Base-by-base conservation (phyloP, 495 filamentous ascomycete species). In the Lasiosphaeria ovina region DNA sequence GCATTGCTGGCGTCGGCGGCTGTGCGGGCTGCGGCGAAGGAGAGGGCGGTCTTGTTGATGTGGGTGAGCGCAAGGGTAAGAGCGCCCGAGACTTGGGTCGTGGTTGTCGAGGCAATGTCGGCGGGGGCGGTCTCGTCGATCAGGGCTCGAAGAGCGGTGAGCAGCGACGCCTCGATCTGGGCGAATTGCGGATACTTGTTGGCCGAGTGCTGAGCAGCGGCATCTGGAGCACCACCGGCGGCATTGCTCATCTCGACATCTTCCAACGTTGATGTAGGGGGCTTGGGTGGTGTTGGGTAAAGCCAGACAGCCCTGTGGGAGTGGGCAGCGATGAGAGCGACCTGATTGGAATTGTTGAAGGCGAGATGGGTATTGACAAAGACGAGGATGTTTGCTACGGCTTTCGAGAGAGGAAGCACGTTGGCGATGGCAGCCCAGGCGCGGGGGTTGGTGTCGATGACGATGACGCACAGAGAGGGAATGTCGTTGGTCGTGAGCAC, bases 361-460 rank as follows among this genome's bases (percentile, higher is more conserved):
- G 94, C 89, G 6, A 98, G 83, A 70, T 98, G 94, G 59, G 92
- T 90, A 71, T 98, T 97, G 72, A 97, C 87, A 77, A 97, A 97
- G 79, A 98, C 87, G 68, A 97, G 88, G 62, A 98, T 83, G 77
- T 91, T 94, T 54, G 95, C 87, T 58, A 98, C 79, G 57, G 89
- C 91, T 66, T 88, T 88, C 55, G 89, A 86, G 61, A 98, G 82
- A 35, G 94, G 84, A n/a, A 98, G 88, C 4, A 83, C 85, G 60
- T 85, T 73, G 63, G 84, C 74, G 59, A 98, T 83, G 51, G 89
- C 80, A 4, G 89, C 85, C 94, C 94, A 98, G 70, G 94, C 92
- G 65, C 89, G 89, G 1, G 94, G 95, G 70, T 98, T 98, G 47
- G 94, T 97, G 77, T 98, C 94, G 77, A 98, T 82, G 73, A 98